phyloP scores from a whole-genome alignment of 148 eudicot species.

The Suaeda aralocaspica region DNA sequence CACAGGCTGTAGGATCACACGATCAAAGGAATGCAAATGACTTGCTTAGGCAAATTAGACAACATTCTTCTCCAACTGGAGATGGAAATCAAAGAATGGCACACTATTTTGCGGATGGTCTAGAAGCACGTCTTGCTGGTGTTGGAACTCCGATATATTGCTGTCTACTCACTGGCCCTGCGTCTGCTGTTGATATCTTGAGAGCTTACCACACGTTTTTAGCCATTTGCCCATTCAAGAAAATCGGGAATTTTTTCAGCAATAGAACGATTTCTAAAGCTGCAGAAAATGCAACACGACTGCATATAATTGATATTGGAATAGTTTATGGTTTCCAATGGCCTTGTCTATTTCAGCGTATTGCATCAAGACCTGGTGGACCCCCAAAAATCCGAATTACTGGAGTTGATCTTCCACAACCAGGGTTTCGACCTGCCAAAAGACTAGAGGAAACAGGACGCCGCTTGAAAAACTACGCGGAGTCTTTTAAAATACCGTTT shows the following conservation, averaged over 20 bases:
- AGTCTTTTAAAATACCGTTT: conserved; percentile 59
- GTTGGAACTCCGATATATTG: conserved; percentile 54
- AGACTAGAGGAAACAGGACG: conserved; percentile 66
- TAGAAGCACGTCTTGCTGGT: conserved; percentile 79
- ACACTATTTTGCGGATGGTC: conserved; percentile 73
- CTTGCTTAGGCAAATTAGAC: conserved; percentile 53
- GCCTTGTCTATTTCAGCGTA: conserved; percentile 63
- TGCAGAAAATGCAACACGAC: conserved; percentile 44
- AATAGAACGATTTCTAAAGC: conserved; percentile 53
- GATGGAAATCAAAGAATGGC: conserved; percentile 85
- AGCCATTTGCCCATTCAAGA: conserved; percentile 62
- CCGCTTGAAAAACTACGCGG: conserved; percentile 62
- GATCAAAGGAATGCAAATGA: conserved; percentile 62
- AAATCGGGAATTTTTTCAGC: conserved; percentile 48
- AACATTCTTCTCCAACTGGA: conserved; percentile 56
- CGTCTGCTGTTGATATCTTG: conserved; percentile 58
- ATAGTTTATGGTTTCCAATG: conserved; percentile 80
- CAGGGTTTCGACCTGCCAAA: conserved; percentile 73
- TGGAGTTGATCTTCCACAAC: conserved; percentile 69
- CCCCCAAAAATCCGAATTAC: conserved; percentile 77
- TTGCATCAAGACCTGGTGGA: conserved; percentile 67
- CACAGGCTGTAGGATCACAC: conserved; percentile 61
- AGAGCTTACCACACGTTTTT: conserved; percentile 72
- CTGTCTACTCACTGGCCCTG: conserved; percentile 38
- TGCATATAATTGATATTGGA: conserved; percentile 74